Base-by-base conservation (phyloP, 495 filamentous ascomycete species). In the Hypoxylon lienhwacheense region DNA sequence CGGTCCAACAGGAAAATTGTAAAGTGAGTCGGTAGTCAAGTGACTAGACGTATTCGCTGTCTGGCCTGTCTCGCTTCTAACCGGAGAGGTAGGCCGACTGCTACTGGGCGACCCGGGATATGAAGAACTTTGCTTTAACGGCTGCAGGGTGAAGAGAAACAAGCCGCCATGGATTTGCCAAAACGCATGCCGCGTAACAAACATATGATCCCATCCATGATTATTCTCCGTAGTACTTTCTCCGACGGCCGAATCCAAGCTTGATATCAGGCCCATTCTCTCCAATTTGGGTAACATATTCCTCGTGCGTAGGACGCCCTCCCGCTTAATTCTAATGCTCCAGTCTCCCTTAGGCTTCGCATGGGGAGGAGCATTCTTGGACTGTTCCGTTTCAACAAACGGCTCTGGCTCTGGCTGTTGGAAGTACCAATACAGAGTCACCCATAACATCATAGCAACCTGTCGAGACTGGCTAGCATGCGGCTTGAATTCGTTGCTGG, bases 391-490 rank as follows among this genome's bases (percentile, higher is more conserved):
- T 8, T 73, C 75, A 16, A 92, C 46, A 31, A 77, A 79, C 0
- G 76, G 67, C 1, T 63, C 35, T 1, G 87, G 85, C 25, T 77
- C 72, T 1, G 80, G 77, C 56, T 89, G 86, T 65, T 97, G 91
- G 66, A 97, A 98, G 72, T 97, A 98, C 95, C 95, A 97, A 70
- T 86, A 95, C 24, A 97, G 72, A 1, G 89, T 91, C 20, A 89
- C 83, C 90, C 92, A 98, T 5, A 97, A 81, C 89, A 96, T 92
- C 88, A 95, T 88, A 49, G 91, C 91, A 49, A 95, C 85, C 70
- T 91, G 88, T 24, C 91, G 76, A 0, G 90, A 91, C 0, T 88
- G 89, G 36, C 90, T 95, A 19, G 70, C 81, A 7, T 82, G 78
- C 0, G 89, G 84, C 58, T 88, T 89, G 77, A 85, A 95, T 36